phyloP scores from a whole-genome alignment of 352 stramenopile species.

The Phytopythium kandeliae region DNA sequence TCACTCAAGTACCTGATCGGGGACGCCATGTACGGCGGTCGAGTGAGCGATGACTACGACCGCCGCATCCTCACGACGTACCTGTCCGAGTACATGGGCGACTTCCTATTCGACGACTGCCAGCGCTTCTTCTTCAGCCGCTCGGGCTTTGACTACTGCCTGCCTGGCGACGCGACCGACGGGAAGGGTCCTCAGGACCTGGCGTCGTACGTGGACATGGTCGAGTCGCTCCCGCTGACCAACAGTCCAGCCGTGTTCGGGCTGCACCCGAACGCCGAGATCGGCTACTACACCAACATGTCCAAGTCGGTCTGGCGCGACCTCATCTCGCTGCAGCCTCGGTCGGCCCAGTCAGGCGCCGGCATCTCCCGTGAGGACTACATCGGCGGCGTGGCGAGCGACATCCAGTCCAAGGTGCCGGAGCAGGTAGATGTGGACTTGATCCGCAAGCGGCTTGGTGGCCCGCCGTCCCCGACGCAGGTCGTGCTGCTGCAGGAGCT shows the following conservation, averaged over 20 bases:
- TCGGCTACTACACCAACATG: conserved; percentile 95
- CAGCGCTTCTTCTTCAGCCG: conserved; percentile 93
- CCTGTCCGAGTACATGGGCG: conserved; percentile 94
- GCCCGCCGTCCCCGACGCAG: conserved; percentile 82
- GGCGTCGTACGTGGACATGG: conserved; percentile 69
- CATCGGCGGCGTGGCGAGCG: conserved; percentile 85
- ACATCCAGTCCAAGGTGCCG: conserved; percentile 91
- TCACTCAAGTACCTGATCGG: conserved; percentile 94
- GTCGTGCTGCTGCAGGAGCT: conserved; percentile 94
- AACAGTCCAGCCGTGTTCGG: conserved; percentile 95
- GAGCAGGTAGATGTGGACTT: conserved; percentile 82
- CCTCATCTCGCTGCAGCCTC: conserved; percentile 90
- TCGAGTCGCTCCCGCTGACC: conserved; percentile 91
- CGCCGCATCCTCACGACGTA: conserved; percentile 93
- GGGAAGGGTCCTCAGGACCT: conserved; percentile 21
- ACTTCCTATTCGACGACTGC: conserved; percentile 95
- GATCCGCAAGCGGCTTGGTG: conserved; percentile 71
- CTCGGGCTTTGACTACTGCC: conserved; percentile 92
- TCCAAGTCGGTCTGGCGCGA: conserved; percentile 93
- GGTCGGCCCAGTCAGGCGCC: conserved; percentile 58
- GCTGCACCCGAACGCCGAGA: conserved; percentile 95
- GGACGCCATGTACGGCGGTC: conserved; percentile 96
- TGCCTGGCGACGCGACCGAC: conserved; percentile 34
- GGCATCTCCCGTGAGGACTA: conserved; percentile 91
- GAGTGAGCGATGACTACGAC: conserved; percentile 96